Base-by-base conservation (phyloP, 2,329 filamentous ascomycete species). In the Acrocalymma vagum region DNA sequence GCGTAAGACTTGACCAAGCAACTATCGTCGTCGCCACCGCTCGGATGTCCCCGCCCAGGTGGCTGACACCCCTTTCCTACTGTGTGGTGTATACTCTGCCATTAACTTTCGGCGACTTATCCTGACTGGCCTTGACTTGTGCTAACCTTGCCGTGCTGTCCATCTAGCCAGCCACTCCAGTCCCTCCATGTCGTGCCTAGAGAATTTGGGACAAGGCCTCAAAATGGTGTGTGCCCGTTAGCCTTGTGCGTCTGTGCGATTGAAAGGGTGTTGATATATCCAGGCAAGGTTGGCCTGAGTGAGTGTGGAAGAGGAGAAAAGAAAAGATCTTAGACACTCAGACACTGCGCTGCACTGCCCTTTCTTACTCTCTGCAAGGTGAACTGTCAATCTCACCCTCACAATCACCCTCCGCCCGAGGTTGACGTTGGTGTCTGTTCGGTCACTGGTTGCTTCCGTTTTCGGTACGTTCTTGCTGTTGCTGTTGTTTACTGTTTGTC, bases 201-300 rank as follows among this genome's bases (percentile, higher is more conserved):
- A n/a, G n/a, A n/a, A n/a, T n/a, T n/a, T n/a, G n/a, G 20, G 16
- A 34, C 30, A 14, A 21, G 50, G 39, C 24, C 47, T 32, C 48
- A 44, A 22, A 37, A 38, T 44, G 44, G 50, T 48, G 35, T 45
- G 50, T 53, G 50, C 50, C 31, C 29, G 43, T 38, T 42, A 40
- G 25, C 36, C 23, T 32, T 46, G 33, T 45, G 44, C 17, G 22
- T 38, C n/a, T n/a, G n/a, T n/a, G n/a, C n/a, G n/a, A n/a, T n/a
- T n/a, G n/a, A n/a, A n/a, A n/a, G n/a, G n/a, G n/a, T n/a, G n/a
- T n/a, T n/a, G n/a, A n/a, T n/a, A n/a, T n/a, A n/a, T n/a, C n/a
- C n/a, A n/a, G n/a, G n/a, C n/a, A n/a, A n/a, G n/a, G n/a, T n/a
- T n/a, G n/a, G n/a, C n/a, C n/a, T n/a, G n/a, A n/a, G n/a, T n/a